Conservation (phyloP, 208 protist genomes). For the Crithidia thermophila region DNA sequence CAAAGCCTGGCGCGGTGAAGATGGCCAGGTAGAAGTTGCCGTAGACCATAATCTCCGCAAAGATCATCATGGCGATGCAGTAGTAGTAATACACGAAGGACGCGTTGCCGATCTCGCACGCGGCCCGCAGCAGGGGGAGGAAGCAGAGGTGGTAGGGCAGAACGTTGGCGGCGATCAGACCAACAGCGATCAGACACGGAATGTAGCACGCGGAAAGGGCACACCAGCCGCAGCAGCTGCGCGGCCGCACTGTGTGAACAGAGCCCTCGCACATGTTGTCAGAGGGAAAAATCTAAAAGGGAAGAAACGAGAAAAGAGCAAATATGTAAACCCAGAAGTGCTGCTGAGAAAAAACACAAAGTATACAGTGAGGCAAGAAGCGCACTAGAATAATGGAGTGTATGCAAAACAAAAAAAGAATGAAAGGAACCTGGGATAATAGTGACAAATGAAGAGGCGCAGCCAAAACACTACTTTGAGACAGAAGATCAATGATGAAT, state of each 20-base stretch:
- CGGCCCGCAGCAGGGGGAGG: conserved; percentile 32
- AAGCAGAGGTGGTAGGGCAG: conserved; percentile 58
- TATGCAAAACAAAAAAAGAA: too few relatives aligned
- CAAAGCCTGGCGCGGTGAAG: conserved; percentile 65
- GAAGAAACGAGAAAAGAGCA: not conserved
- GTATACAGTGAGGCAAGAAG: too few relatives aligned
- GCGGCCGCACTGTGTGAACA: conserved; percentile 33
- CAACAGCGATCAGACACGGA: conserved; percentile 43
- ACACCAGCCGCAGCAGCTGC: conserved; percentile 29
- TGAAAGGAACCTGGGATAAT: too few relatives aligned
- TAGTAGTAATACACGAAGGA: conserved; percentile 67
- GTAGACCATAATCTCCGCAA: conserved; percentile 63
- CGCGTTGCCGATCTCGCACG: conserved; percentile 34
- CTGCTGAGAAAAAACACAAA: conserved; percentile 1
- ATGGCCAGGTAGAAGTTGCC: conserved; percentile 53
- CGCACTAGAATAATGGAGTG: too few relatives aligned
- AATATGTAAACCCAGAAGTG: too few relatives aligned
- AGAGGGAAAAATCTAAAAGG: conserved; percentile 4
- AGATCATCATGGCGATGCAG: conserved; percentile 44
- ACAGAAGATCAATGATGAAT: too few relatives aligned
- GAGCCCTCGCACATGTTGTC: conserved; percentile 35
- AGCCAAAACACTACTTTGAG: too few relatives aligned
- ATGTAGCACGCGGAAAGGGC: conserved; percentile 40
- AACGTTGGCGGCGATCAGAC: conserved; percentile 49
- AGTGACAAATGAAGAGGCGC: too few relatives aligned